Percentiles rank a stretch among this genome's conserved stretches.
phyloP scores from a whole-genome alignment of 1,139 yeast species.

The Petasospora rhodanensis region DNA sequence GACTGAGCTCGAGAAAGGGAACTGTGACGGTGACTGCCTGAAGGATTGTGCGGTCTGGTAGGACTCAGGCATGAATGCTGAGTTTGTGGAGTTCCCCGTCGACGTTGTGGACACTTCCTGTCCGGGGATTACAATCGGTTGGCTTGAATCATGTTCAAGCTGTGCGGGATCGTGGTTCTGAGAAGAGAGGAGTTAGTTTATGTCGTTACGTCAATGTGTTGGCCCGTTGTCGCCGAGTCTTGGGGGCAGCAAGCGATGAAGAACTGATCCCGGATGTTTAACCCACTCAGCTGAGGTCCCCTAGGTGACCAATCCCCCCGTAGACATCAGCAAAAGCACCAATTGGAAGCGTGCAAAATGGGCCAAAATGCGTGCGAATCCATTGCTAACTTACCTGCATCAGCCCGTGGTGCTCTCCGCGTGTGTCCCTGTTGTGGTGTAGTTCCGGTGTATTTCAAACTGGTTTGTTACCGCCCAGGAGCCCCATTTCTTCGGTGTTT shows the following conservation, averaged over 20 bases:
- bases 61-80: conserved; percentile 20
- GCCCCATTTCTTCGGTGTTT: too few relatives aligned
- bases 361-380: too few relatives aligned
- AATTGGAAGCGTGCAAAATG: too few relatives aligned
- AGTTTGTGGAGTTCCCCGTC: conserved; percentile 3
- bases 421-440: neutral
- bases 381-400: neutral
- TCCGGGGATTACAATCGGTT: conserved; percentile 27
- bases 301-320: neutral
- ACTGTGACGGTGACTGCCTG: conserved; percentile 18
- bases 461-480: too few relatives aligned
- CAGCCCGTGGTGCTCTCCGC: neutral
- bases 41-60: conserved; percentile 25
- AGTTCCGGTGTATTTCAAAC: neutral
- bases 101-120: conserved; percentile 17
- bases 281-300: neutral
- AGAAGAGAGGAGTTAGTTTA: too few relatives aligned
- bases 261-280: neutral
- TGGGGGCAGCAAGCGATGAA: too few relatives aligned
- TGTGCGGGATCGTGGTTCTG: conserved; percentile 11
- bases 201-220: too few relatives aligned
- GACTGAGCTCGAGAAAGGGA: conserved; percentile 21
- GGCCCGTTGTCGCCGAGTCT: too few relatives aligned
- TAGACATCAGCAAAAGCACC: neutral
- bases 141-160: conserved; percentile 21